Conservation (phyloP, 257 asterid species). For the Ilex asprella region DNA sequence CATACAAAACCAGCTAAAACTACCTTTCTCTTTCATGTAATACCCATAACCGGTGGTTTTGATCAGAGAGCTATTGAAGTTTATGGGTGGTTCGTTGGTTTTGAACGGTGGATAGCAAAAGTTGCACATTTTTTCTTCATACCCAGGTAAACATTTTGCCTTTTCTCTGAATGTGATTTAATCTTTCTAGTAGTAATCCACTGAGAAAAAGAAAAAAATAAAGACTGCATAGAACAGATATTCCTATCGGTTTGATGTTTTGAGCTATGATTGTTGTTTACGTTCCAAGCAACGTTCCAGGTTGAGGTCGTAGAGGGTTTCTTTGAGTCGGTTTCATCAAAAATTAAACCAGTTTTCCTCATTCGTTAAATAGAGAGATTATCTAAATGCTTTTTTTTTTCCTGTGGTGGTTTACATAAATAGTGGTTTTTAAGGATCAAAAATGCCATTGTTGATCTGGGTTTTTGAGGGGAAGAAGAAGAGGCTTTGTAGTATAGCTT, state of each 20-base stretch:
- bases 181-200: slow-evolving; percentile 26
- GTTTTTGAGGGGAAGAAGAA: slow-evolving; percentile 37
- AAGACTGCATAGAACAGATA: background rate
- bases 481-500: slow-evolving; percentile 5
- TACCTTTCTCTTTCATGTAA: background rate
- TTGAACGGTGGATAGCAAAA: slow-evolving; percentile 23
- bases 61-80: slow-evolving; percentile 18
- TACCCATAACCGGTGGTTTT: slow-evolving; percentile 9
- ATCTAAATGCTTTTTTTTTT: background rate
- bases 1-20: slow-evolving; percentile 2
- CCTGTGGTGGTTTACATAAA: background rate
- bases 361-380: slow-evolving; percentile 4
- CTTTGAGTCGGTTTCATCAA: background rate
- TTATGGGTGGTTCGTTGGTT: slow-evolving; percentile 21
- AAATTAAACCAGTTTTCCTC: background rate
- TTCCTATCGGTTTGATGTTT: background rate
- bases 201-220: background rate
- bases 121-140: slow-evolving; percentile 38
- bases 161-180: slow-evolving; percentile 3
- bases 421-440: background rate
- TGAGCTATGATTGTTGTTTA: too few relatives aligned
- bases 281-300: too few relatives aligned
- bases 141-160: slow-evolving; percentile 31
- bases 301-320: background rate
- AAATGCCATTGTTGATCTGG: slow-evolving; percentile 33